Base-by-base conservation (phyloP, 352 stramenopile genomes). In the Albugo candida region DNA sequence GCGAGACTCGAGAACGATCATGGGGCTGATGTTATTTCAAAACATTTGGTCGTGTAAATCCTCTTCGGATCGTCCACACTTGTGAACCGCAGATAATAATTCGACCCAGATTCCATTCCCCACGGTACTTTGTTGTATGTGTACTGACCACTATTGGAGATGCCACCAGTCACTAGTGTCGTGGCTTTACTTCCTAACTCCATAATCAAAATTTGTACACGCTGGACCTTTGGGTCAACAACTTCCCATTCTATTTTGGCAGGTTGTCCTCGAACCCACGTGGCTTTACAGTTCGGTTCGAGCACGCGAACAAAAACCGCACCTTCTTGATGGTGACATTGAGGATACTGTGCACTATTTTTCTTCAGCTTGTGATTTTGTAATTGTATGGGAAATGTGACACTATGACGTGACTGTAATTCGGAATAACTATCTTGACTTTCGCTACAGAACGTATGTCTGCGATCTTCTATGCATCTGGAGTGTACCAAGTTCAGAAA, bases 211-310 rank as follows among this genome's bases (percentile, higher is more conserved):
- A 89, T 86, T 47, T 61, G 52, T 0, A 89, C 57, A 20, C 36
- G 56, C 1, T 65, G 21, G 17, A 83, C 61, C 12, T 49, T 52
- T 1, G 36, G 24, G 41, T 89, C 77, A 21, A 83, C 47, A 20
- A 83, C 66, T n/a, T 63, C 66, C 77, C 77, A 89, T 59, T 81
- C 63, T 18, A 89, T 81, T 13, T 53, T 51, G 13, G 80, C 71
- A 2, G 74, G 62, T 41, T 76, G 72, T 35, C 77, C 77, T 21
- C 77, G 67, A 17, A 66, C 75, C 77, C 77, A 89, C n/a, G 80
- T 61, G 5, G 67, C 78, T 21, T 59, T 59, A 0, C 47, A 13
- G 14, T 60, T 54, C 2, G 76, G 76, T 20, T 61, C 53, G 14
- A 60, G 21, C 0, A 85, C 48, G 6, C 58, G 56, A 6, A 81